Percentiles rank a stretch among this genome's conserved stretches.
Evolutionary conservation across 2,329 filamentous ascomycete species (phyloP).

Genomic region (Microdochium nivale): DNA sequence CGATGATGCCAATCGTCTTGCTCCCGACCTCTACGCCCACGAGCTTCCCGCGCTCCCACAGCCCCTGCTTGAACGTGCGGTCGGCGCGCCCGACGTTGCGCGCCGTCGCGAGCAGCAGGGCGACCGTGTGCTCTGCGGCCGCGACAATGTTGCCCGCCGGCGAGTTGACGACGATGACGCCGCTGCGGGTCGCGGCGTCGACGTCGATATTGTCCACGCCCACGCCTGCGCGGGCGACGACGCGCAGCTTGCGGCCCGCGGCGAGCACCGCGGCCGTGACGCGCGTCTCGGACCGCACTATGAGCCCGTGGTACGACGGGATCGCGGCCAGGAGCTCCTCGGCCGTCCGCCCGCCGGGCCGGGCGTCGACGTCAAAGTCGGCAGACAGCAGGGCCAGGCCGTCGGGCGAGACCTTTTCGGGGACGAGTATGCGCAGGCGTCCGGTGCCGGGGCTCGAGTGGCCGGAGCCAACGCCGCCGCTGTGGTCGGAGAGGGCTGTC

Average conservation of each 20-base stretch:
- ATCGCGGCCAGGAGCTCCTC: slow-evolving; percentile 60
- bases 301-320: slow-evolving; percentile 64
- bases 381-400: slow-evolving; percentile 60
- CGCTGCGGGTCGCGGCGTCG: slow-evolving; percentile 59
- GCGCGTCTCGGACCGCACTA: slow-evolving; percentile 75
- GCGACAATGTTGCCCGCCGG: slow-evolving; percentile 74
- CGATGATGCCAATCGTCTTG: slow-evolving; percentile 69
- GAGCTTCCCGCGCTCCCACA: slow-evolving; percentile 67
- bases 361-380: slow-evolving; percentile 62
- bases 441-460: neutral
- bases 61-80: slow-evolving; percentile 58
- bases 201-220: slow-evolving; percentile 81
- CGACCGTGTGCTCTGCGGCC: slow-evolving; percentile 70
- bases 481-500: neutral
- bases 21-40: slow-evolving; percentile 72
- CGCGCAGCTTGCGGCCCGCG: slow-evolving; percentile 61
- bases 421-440: slow-evolving; percentile 52
- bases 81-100: slow-evolving; percentile 66
- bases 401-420: slow-evolving; percentile 74
- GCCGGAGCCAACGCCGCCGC: neutral
- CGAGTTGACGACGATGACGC: slow-evolving; percentile 74
- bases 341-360: slow-evolving; percentile 45
- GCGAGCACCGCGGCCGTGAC: slow-evolving; percentile 61
- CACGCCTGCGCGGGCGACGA: slow-evolving; percentile 73
- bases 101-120: slow-evolving; percentile 64